phyloP scores from a whole-genome alignment of 257 asterid species.

The Solanum peruvianum region DNA sequence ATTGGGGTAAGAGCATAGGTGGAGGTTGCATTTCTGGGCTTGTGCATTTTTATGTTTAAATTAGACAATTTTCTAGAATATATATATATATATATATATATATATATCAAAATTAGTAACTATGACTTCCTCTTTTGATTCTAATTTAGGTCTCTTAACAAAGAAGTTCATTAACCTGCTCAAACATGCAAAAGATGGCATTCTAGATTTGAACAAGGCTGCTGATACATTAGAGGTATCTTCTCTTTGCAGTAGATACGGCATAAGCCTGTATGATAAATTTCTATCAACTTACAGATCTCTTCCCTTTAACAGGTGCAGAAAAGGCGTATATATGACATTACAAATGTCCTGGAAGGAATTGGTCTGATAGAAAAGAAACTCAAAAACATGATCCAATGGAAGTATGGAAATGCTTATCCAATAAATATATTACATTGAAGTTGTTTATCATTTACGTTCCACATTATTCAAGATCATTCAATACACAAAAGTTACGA shows the following conservation, averaged over 20 bases:
- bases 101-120: background rate
- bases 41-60: background rate
- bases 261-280: background rate
- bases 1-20: background rate
- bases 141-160: slow-evolving; percentile 67
- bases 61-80: background rate
- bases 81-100: background rate
- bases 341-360: slow-evolving; percentile 96
- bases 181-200: slow-evolving; percentile 87
- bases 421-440: background rate
- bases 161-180: slow-evolving; percentile 83
- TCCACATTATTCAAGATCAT: background rate
- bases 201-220: slow-evolving; percentile 88
- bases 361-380: slow-evolving; percentile 93
- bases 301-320: slow-evolving; percentile 56
- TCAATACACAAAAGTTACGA: slow-evolving; percentile 8
- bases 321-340: slow-evolving; percentile 91
- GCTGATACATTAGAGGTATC: slow-evolving; percentile 86
- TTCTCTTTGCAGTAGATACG: slow-evolving; percentile 1
- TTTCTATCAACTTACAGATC: slow-evolving; percentile 13
- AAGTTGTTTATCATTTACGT: background rate
- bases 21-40: background rate
- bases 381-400: slow-evolving; percentile 85
- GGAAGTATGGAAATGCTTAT: slow-evolving; percentile 63
- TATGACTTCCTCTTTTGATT: background rate